A percentile compares a stretch with the other conserved stretches of the same genome.
Conservation (phyloP, 768 basidiomycete genomes). For the Cystoderma amianthinum region DNA sequence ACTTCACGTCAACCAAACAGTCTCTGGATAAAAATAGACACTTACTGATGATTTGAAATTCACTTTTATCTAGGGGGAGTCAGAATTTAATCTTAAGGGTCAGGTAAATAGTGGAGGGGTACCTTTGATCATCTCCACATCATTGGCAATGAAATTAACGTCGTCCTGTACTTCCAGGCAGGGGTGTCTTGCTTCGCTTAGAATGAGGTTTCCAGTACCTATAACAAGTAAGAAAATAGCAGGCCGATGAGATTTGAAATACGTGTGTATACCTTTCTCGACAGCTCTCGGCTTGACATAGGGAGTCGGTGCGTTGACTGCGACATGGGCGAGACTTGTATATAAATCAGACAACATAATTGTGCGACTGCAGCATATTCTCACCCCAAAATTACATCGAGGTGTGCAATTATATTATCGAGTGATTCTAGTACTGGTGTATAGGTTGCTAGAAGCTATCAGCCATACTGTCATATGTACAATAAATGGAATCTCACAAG, state of each 20-base stretch:
- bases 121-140: constrained; percentile 92
- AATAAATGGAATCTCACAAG: constrained; percentile 44
- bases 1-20: constrained; percentile 3
- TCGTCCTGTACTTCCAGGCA: constrained; percentile 97
- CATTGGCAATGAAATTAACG: constrained; percentile 91
- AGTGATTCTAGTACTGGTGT: constrained; percentile 80
- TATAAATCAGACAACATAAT: neutral
- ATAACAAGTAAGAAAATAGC: neutral
- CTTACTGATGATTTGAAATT: constrained; percentile 93
- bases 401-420: constrained; percentile 78
- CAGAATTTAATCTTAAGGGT: neutral
- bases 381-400: constrained; percentile 90
- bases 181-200: constrained; percentile 89
- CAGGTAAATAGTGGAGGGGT: constrained; percentile 7
- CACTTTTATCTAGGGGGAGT: constrained; percentile 55
- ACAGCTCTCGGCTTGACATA: constrained; percentile 83
- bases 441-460: constrained; percentile 65
- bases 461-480: neutral
- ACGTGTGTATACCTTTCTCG: constrained; percentile 54
- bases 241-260: neutral
- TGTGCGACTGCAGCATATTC: neutral
- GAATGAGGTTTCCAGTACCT: constrained; percentile 77
- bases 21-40: neutral
- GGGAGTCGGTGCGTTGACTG: constrained; percentile 76
- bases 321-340: constrained; percentile 86